Percentiles rank a stretch among this genome's conserved stretches.
phyloP scores from a whole-genome alignment of 2,329 filamentous ascomycete genomes.

The Tolypocladium capitatum region DNA sequence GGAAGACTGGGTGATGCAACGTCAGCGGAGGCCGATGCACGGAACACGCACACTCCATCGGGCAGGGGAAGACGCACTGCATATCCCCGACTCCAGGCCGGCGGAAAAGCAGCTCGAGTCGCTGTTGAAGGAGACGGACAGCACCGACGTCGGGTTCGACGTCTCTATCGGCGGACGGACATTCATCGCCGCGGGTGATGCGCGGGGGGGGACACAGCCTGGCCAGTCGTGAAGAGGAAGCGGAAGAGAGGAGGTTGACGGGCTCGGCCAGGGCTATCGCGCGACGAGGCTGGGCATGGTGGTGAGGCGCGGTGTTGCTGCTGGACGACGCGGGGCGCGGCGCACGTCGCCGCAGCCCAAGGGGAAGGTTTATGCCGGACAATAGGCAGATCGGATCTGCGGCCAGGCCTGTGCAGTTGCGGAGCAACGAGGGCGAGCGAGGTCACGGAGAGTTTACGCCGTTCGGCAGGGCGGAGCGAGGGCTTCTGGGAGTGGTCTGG shows the following conservation, averaged over 20 bases:
- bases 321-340: not conserved
- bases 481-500: not conserved
- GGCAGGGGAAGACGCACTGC: slow-evolving; percentile 40
- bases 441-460: not conserved
- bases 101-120: slow-evolving; percentile 78
- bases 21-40: slow-evolving; percentile 10
- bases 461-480: too few relatives aligned
- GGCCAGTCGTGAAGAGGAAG: not conserved
- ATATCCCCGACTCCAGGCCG: slow-evolving; percentile 75
- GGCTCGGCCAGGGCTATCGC: not conserved
- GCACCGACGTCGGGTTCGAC: slow-evolving; percentile 57
- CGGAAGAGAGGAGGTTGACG: not conserved
- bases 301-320: not conserved
- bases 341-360: not conserved
- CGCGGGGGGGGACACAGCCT: not conserved
- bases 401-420: not conserved
- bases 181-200: slow-evolving; percentile 53
- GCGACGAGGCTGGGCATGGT: not conserved
- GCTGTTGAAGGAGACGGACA: slow-evolving; percentile 76
- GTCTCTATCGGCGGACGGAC: slow-evolving; percentile 76
- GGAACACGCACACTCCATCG: not conserved
- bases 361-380: not conserved
- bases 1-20: slow-evolving; percentile 43
- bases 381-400: not conserved
- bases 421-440: not conserved